phyloP scores from a whole-genome alignment of 495 filamentous ascomycete genomes.

The Xylaria intraflava region DNA sequence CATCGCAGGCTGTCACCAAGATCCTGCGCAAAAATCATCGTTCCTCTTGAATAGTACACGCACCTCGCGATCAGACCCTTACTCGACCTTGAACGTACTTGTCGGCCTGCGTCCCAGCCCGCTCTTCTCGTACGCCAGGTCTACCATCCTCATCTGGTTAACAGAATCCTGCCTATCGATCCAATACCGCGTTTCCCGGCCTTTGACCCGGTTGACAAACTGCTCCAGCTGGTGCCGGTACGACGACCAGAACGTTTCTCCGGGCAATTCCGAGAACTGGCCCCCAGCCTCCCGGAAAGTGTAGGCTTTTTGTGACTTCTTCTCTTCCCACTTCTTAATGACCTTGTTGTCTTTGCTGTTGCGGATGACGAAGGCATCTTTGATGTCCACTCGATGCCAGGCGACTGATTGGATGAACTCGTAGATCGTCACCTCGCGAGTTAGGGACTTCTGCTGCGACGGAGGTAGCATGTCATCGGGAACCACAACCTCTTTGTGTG shows the following conservation, averaged over 20 bases:
- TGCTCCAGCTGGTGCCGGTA: slow-evolving; percentile 50
- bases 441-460: slow-evolving; percentile 35
- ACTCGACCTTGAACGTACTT: no score
- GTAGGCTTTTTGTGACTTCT: slow-evolving; percentile 40
- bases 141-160: slow-evolving; percentile 46
- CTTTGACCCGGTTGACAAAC: slow-evolving; percentile 50
- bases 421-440: slow-evolving; percentile 37
- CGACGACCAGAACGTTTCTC: slow-evolving; percentile 43
- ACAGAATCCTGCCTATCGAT: slow-evolving; percentile 46
- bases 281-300: slow-evolving; percentile 31
- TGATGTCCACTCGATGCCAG: slow-evolving; percentile 49
- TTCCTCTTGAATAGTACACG: no score
- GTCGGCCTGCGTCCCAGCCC: slow-evolving; percentile 39
- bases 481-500: slow-evolving; percentile 26
- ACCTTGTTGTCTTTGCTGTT: slow-evolving; percentile 18
- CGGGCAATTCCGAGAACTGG: slow-evolving; percentile 15
- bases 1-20: no score
- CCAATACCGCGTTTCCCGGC: slow-evolving; percentile 44
- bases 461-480: slow-evolving; percentile 19
- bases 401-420: slow-evolving; percentile 33
- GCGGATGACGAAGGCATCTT: slow-evolving; percentile 37
- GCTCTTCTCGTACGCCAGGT: slow-evolving; percentile 44
- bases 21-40: no score
- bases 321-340: slow-evolving; percentile 41
- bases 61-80: no score